Conservation (phyloP, 2,329 filamentous ascomycete species). For the Orbilia quercus region DNA sequence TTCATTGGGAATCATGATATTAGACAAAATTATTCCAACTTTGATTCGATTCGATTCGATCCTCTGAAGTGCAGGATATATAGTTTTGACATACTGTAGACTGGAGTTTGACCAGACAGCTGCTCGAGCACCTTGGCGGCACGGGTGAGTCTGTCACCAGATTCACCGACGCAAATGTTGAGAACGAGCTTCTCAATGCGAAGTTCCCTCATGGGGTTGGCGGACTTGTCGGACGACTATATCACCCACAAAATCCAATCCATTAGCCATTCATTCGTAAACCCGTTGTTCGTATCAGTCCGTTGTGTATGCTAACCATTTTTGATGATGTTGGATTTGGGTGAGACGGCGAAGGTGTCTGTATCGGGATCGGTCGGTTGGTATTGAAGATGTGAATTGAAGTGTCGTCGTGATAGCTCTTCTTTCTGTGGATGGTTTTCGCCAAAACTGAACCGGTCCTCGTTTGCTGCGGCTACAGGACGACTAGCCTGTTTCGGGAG, state of each 20-base stretch:
- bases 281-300: not conserved
- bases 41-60: not conserved
- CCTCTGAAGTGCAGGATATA: conserved; percentile 4
- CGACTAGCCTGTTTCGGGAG: conserved; percentile 34
- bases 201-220: conserved; percentile 97
- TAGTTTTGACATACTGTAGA: conserved; percentile 83
- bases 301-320: conserved; percentile 50
- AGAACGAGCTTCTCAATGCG: conserved; percentile 99
- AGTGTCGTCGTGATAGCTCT: conserved; percentile 50
- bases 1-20: conserved; percentile 2
- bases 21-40: conserved; percentile 4
- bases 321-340: conserved; percentile 39
- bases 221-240: conserved; percentile 60
- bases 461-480: not conserved
- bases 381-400: conserved; percentile 24
- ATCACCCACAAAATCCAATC: conserved; percentile 2
- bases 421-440: conserved; percentile 43
- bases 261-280: conserved; percentile 39
- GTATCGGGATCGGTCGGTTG: conserved; percentile 36
- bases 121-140: conserved; percentile 99
- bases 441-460: conserved; percentile 26
- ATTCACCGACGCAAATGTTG: conserved; percentile 99
- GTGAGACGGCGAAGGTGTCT: conserved; percentile 1
- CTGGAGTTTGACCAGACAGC: conserved; percentile 98
- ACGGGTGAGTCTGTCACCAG: conserved; percentile 99